Percentiles rank a stretch among this genome's conserved stretches.
Conservation (phyloP, 2,329 filamentous ascomycete genomes). For the Colletotrichum sp. region DNA sequence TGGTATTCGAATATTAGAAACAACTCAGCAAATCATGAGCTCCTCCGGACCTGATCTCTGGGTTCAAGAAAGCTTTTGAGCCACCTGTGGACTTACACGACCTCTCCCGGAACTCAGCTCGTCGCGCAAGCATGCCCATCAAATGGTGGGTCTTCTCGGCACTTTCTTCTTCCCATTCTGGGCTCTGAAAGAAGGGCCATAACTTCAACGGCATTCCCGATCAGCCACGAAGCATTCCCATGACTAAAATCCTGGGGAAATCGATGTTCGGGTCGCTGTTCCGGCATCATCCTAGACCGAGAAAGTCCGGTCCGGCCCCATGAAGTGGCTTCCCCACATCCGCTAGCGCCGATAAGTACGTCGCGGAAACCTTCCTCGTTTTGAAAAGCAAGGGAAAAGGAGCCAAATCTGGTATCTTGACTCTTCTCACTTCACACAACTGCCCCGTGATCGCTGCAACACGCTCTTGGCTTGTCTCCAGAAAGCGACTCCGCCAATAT, state of each 20-base stretch:
- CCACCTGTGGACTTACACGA: neutral
- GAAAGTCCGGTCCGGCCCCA: neutral
- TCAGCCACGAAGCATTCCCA: neutral
- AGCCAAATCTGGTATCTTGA: neutral
- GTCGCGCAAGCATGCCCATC: neutral
- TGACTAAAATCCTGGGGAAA: neutral
- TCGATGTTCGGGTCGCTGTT: neutral
- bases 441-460: neutral
- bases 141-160: neutral
- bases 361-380: slow-evolving; percentile 9
- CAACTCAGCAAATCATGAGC: neutral
- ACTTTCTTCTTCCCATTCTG: neutral
- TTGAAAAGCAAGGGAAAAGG: neutral
- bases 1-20: neutral
- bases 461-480: neutral
- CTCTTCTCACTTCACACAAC: neutral
- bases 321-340: neutral
- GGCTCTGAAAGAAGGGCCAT: neutral
- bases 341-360: neutral
- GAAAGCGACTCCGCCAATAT: neutral
- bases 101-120: neutral
- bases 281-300: slow-evolving; percentile 1
- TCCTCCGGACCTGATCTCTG: neutral
- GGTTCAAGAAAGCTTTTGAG: neutral
- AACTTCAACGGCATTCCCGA: neutral